Conservation (phyloP, 2,329 filamentous ascomycete genomes). For the Colletotrichum cuscutae region DNA sequence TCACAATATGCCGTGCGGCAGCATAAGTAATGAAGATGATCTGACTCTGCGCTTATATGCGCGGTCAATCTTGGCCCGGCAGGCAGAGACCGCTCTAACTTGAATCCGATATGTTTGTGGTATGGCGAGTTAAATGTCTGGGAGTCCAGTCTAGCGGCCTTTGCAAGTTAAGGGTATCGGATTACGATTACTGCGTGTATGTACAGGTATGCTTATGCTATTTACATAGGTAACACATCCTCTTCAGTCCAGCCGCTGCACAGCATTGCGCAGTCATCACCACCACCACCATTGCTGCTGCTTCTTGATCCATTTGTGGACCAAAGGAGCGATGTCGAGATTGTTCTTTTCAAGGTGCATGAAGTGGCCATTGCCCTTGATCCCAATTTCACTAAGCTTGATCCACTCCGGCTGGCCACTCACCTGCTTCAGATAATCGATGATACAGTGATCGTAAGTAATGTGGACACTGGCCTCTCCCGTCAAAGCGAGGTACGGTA, state of each 20-base stretch:
- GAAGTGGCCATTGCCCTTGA: conserved; percentile 63
- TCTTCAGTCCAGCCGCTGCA: not conserved
- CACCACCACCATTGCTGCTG: conserved; percentile 25
- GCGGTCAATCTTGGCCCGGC: not conserved
- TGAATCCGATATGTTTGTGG: not conserved
- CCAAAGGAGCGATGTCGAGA: conserved; percentile 41
- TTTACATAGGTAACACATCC: not conserved
- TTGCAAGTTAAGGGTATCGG: too few species aligned
- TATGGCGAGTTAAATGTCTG: too few species aligned
- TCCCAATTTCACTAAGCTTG: conserved; percentile 54
- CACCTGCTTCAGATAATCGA: conserved; percentile 59
- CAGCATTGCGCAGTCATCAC: not conserved
- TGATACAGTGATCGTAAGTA: conserved; percentile 63
- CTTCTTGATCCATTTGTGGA: conserved; percentile 50
- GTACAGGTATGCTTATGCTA: not conserved
- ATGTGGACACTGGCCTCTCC: conserved; percentile 61
- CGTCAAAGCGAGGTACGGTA: conserved; percentile 59
- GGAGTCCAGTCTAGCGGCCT: too few species aligned
- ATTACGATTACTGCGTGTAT: not conserved
- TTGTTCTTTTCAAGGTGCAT: conserved; percentile 58
- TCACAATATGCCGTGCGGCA: not conserved
- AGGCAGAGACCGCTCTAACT: not conserved
- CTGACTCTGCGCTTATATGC: not conserved
- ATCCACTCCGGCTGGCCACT: conserved; percentile 56
- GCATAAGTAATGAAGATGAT: not conserved